Evolutionary conservation across 2,329 filamentous ascomycete genomes (phyloP).

Genomic region (Aspergillus caelatus): DNA sequence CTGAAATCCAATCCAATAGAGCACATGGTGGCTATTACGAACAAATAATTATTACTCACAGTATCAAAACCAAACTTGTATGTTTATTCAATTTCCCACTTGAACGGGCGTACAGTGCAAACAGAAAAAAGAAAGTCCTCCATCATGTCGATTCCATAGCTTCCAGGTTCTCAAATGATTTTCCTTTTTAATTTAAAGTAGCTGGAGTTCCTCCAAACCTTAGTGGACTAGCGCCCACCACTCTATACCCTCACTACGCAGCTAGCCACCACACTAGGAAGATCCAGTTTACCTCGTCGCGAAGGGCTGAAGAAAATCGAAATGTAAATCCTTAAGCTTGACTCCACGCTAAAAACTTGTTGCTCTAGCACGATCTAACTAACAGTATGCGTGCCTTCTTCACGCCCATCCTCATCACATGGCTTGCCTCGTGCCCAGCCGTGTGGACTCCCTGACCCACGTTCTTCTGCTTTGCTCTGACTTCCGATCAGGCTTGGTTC

Average conservation of each 20-base stretch:
- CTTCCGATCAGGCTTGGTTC: not conserved
- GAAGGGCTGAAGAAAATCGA: slow-evolving; percentile 9
- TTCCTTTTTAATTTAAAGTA: slow-evolving; percentile 8
- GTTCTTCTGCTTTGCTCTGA: not conserved
- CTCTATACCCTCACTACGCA: not conserved
- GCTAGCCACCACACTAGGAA: not conserved
- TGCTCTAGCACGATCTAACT: not conserved
- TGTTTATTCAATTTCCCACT: not conserved
- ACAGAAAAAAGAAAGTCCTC: not conserved
- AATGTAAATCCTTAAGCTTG: slow-evolving; percentile 7
- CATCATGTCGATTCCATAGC: not conserved
- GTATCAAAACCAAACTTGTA: not conserved
- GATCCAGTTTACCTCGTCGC: not conserved
- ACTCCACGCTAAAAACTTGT: slow-evolving; percentile 4
- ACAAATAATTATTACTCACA: not conserved
- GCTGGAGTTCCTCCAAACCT: slow-evolving; percentile 8
- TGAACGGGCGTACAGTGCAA: not conserved
- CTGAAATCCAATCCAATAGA: slow-evolving; percentile 1
- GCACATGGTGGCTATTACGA: not conserved
- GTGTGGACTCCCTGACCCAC: slow-evolving; percentile 8
- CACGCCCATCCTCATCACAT: slow-evolving; percentile 4
- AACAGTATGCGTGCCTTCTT: slow-evolving; percentile 6
- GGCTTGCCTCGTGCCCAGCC: slow-evolving; percentile 14
- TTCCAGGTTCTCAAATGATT: not conserved
- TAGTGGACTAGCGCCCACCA: slow-evolving; percentile 8